Base-by-base conservation (phyloP, 257 asterid genomes). In the Coffea canephora region DNA sequence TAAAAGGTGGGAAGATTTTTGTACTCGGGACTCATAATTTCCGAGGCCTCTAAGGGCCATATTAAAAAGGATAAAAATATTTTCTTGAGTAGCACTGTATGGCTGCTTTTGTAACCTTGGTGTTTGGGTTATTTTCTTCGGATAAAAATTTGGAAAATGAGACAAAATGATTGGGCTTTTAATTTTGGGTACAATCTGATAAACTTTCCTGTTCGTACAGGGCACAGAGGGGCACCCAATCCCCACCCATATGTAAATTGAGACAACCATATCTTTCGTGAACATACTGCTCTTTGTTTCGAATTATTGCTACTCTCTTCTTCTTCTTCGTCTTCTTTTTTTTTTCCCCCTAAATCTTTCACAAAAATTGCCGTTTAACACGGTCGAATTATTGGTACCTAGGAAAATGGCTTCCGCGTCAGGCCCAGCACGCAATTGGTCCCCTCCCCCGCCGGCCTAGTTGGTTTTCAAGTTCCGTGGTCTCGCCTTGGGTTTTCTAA, bases 301-400 rank as follows among this genome's bases (percentile, higher is more conserved):
- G 61, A 71, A 71, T 71, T 71, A 71, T 48, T 48, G 62, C 15
- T 73, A 27, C 77, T 49, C 50, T 7, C 25, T 49, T 72, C 27
- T 25, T 73, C 1, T 5, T 27, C 27, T 50, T 7, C 25, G 25
- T 72, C 27, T 25, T 73, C 3, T 5, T 27, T 49, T 50, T 31
- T 31, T 31, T 31, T 31, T 31, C 1, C 34, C 34, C 34, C 34
- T 31, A 31, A 19, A 6, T 19, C 48, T 73, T 73, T n/a, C 15
- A 50, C 36, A 7, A 34, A 1, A 2, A 13, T 25, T 50, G 14
- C 9, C 6, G 11, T 5, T 39, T 7, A 31, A 34, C 6, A 31
- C 6, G 31, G 27, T 12, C 6, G 12, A 48, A 48, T 48, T 72
- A 72, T 72, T 72, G 43, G 62, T 72, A 72, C 62, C 59, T 71